Conservation (phyloP, 352 stramenopile genomes). For the Pythium pyrilobum region DNA sequence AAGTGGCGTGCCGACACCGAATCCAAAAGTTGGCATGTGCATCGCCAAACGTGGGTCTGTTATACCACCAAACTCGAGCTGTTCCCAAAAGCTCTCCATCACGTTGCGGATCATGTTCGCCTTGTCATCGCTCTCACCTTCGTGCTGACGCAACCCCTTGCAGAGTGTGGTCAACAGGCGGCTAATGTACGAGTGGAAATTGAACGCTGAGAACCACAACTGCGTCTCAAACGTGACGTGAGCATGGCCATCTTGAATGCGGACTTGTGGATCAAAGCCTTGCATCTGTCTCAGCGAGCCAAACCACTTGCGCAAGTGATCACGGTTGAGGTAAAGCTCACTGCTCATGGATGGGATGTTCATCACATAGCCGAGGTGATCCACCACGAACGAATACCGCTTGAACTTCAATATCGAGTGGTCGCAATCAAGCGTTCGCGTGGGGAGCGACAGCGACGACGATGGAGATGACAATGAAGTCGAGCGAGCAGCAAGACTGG, state of each 20-base stretch:
- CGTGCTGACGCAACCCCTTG: slow-evolving; percentile 57
- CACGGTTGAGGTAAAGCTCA: slow-evolving; percentile 40
- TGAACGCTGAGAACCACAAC: slow-evolving; percentile 92
- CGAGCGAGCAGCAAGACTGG: slow-evolving; percentile 16
- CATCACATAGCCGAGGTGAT: slow-evolving; percentile 95
- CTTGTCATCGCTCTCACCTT: slow-evolving; percentile 33
- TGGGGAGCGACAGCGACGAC: slow-evolving; percentile 16
- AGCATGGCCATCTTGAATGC: slow-evolving; percentile 65
- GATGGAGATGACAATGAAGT: slow-evolving; percentile 17
- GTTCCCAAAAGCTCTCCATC: slow-evolving; percentile 65
- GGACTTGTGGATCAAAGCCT: slow-evolving; percentile 68
- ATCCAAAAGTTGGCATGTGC: slow-evolving; percentile 56
- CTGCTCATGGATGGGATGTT: slow-evolving; percentile 83
- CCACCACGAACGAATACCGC: slow-evolving; percentile 88
- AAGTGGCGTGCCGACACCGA: slow-evolving; percentile 37
- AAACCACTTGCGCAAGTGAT: slow-evolving; percentile 73
- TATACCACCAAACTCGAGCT: slow-evolving; percentile 47
- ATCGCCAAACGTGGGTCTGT: slow-evolving; percentile 38
- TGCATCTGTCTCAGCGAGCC: slow-evolving; percentile 67
- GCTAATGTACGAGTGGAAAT: slow-evolving; percentile 74
- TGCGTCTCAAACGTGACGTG: slow-evolving; percentile 96
- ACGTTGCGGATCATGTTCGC: slow-evolving; percentile 66
- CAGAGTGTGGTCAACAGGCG: slow-evolving; percentile 55
- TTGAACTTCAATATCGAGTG: slow-evolving; percentile 91
- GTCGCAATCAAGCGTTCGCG: slow-evolving; percentile 83